Evolutionary conservation across 2,329 filamentous ascomycete species (phyloP).

Genomic region (Myriosclerotinia curreyana): DNA sequence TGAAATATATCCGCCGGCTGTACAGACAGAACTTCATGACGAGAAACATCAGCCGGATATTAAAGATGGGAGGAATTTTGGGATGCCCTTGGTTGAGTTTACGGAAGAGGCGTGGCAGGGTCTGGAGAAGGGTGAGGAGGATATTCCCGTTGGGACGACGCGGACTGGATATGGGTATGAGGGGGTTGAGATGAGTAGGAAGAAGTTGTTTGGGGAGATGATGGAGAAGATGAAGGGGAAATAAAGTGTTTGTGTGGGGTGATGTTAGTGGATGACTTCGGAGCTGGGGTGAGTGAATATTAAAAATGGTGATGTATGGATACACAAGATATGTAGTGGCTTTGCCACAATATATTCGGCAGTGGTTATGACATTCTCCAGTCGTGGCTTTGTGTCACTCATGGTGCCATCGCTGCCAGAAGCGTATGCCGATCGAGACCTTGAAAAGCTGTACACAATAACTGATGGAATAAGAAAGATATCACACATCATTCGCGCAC

Average conservation of each 20-base stretch:
- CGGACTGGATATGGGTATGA: conserved; percentile 7
- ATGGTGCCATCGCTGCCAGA: too few relatives aligned
- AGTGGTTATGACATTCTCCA: too few relatives aligned
- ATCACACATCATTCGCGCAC: background rate
- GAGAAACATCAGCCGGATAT: conserved; percentile 45
- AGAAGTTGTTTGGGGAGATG: conserved; percentile 2
- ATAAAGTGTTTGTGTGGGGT: background rate
- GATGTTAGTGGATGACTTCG: too few relatives aligned
- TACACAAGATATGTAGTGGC: background rate
- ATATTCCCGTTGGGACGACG: conserved; percentile 28
- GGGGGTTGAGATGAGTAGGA: conserved; percentile 6
- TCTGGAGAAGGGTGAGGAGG: conserved; percentile 25
- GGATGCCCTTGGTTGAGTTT: conserved; percentile 50
- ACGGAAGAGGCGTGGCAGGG: conserved; percentile 39
- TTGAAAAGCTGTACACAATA: too few relatives aligned
- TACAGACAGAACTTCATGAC: conserved; percentile 46
- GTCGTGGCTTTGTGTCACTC: too few relatives aligned
- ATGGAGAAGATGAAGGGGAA: conserved; percentile 1
- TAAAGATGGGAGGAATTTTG: conserved; percentile 44
- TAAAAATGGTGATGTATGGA: background rate
- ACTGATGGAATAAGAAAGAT: too few relatives aligned
- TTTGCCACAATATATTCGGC: too few relatives aligned
- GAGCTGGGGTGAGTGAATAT: background rate
- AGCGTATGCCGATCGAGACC: too few relatives aligned
- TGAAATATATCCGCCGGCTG: conserved; percentile 43